Percentiles rank a stretch among this genome's conserved stretches.
phyloP scores from a whole-genome alignment of 2,329 filamentous ascomycete species.

The Monosporascus sp. region DNA sequence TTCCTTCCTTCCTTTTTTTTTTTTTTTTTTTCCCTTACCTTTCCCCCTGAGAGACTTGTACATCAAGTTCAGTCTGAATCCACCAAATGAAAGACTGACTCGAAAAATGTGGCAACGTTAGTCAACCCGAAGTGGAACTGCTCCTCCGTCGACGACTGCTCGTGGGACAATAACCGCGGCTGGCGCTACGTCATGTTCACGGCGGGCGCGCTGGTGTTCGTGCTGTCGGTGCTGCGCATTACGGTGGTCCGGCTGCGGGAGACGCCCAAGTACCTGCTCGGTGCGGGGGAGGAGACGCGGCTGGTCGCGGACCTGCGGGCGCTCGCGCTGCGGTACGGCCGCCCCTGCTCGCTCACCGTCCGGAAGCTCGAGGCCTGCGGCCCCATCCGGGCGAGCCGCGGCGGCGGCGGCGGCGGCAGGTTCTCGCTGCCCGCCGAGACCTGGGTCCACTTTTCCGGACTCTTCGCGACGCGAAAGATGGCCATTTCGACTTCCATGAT shows the following conservation, averaged over 20 bases:
- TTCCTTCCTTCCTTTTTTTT: too few relatives aligned
- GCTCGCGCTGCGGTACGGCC: neutral
- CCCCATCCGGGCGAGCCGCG: constrained; percentile 9
- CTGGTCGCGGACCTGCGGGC: constrained; percentile 36
- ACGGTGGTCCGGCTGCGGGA: constrained; percentile 50
- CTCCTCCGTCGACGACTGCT: constrained; percentile 31
- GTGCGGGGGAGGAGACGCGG: constrained; percentile 44
- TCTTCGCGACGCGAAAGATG: constrained; percentile 58
- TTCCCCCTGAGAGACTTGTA: too few relatives aligned
- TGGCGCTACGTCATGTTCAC: constrained; percentile 47
- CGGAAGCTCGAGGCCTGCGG: constrained; percentile 43
- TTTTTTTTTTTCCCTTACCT: too few relatives aligned
- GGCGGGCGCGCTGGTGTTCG: constrained; percentile 38
- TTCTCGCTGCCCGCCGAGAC: constrained; percentile 28
- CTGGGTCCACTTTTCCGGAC: constrained; percentile 53
- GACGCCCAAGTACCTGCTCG: constrained; percentile 55
- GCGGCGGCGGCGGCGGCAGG: constrained; percentile 29
- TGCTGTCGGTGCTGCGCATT: constrained; percentile 48
- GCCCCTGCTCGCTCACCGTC: neutral
- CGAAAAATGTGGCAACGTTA: constrained; percentile 4
- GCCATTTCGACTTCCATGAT: constrained; percentile 57
- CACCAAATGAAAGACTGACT: too few relatives aligned
- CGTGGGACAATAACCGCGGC: constrained; percentile 39
- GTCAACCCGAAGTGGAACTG: constrained; percentile 38
- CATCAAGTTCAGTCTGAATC: too few relatives aligned